Base-by-base conservation (phyloP, 192 early-diverging fungal species). In the Dispira simplex region DNA sequence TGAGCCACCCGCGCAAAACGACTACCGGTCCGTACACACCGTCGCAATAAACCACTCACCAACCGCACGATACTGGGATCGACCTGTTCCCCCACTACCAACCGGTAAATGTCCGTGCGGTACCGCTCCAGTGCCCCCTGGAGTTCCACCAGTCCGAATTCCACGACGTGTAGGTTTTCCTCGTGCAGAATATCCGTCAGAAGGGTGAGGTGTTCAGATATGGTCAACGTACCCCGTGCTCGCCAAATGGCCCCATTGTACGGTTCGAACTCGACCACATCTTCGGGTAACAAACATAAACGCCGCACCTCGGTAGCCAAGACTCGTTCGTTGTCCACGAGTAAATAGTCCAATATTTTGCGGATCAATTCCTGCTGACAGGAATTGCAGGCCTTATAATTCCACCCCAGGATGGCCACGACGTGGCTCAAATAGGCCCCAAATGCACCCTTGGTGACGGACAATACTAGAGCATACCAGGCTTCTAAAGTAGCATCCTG, bases 331-430 rank as follows among this genome's bases (percentile, higher is more conserved):
- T 46, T 62, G 32, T 62, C 59, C 14, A 62, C 20, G 6, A 62
- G 59, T n/a, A 44, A 16, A 25, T 62, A 62, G 59, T 62, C 59
- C 28, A 62, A 45, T 39, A 20, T 45, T n/a, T 62, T 32, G 59
- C 8, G 12, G 16, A 45, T 62, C 12, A 45, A 2, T 0, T 12
- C 16, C 10, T 43, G 44, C 43, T 62, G 59, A 11, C n/a, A 0
- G 5, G 43, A 2, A 14, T 14, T 45, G 18, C 59, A 62, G 8
- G 44, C 26, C 44, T 32, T 14, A 25, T 62, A 62, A 11, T 11
- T 45, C 16, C 20, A n/a, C 8, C 43, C 59, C 12, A 62, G 44
- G 5, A 45, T 62, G 44, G 39, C 44, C 5, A 44, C 14, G 0
- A 62, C n/a, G 8, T 62, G 39, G 1, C n/a, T 44, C 20, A 62